phyloP scores from a whole-genome alignment of 345 rosid genomes.

The Iberis pinnata region DNA sequence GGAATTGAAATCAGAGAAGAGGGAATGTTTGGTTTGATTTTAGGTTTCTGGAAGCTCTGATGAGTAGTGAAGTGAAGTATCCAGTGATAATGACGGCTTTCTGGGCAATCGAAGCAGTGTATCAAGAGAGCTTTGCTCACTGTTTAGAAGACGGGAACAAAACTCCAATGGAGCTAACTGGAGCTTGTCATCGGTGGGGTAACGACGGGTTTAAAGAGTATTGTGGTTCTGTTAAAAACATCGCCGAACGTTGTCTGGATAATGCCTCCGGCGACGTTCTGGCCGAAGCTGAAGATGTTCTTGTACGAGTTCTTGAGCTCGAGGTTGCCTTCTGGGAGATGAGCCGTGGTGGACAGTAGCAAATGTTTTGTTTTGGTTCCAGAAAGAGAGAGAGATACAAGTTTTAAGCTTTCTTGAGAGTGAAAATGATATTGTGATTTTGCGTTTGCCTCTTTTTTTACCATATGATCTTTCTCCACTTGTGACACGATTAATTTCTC shows the following conservation, averaged over 20 bases:
- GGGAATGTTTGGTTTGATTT: not conserved
- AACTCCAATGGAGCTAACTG: conserved; percentile 43
- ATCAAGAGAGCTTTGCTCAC: conserved; percentile 71
- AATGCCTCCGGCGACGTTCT: conserved; percentile 42
- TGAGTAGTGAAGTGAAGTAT: conserved; percentile 49
- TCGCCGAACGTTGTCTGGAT: conserved; percentile 44
- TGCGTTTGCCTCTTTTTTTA: too few relatives aligned
- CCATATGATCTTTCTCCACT: not conserved
- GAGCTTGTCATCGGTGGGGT: conserved; percentile 85
- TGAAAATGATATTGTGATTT: too few relatives aligned
- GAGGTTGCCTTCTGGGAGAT: conserved; percentile 79
- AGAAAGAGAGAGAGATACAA: too few relatives aligned
- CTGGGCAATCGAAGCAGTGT: conserved; percentile 78
- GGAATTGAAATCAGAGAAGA: not conserved
- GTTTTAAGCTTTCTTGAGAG: conserved; percentile 6
- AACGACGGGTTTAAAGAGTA: conserved; percentile 50
- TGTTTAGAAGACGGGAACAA: conserved; percentile 57
- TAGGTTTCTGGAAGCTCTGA: conserved; percentile 61
- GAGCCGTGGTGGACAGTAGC: conserved; percentile 39
- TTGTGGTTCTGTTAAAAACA: conserved; percentile 44
- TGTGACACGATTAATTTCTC: conserved; percentile 4
- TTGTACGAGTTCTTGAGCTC: conserved; percentile 50
- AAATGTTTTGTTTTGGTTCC: too few relatives aligned
- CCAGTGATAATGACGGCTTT: conserved; percentile 47
- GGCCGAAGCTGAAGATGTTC: conserved; percentile 42